Evolutionary conservation across 208 protist genomes (phyloP).

Genomic region (Leishmania aethiopica): DNA sequence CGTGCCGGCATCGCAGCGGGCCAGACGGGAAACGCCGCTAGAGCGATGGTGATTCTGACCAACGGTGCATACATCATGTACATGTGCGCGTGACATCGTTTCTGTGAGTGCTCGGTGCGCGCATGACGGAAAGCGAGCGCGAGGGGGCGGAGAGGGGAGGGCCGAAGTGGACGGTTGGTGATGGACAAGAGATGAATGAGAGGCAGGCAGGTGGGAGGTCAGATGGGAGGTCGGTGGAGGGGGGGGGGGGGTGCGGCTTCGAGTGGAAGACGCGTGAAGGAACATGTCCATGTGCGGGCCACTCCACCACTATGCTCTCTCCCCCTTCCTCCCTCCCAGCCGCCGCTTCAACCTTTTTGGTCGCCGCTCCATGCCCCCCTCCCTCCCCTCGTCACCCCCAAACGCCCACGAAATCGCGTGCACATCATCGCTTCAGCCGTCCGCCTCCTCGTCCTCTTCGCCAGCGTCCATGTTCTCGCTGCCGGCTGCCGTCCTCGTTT

Average conservation of each 20-base stretch:
- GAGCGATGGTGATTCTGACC: background rate
- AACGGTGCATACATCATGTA: background rate
- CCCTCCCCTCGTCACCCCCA: background rate
- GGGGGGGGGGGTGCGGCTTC: no score
- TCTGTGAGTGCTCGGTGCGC: background rate
- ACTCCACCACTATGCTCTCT: background rate
- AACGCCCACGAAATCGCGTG: background rate
- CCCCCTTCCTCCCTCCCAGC: background rate
- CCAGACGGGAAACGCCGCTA: background rate
- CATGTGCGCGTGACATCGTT: background rate
- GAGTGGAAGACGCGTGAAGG: background rate
- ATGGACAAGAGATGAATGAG: background rate
- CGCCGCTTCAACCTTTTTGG: background rate
- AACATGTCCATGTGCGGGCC: background rate
- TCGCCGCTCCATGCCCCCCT: background rate
- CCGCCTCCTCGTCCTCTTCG: conserved; percentile 9
- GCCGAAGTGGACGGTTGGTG: background rate
- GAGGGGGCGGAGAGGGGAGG: background rate
- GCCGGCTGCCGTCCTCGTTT: conserved; percentile 19
- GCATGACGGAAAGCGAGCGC: background rate
- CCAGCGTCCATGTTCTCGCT: conserved; percentile 5
- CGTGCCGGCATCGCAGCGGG: background rate
- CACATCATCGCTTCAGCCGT: background rate
- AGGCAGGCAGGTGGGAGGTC: background rate
- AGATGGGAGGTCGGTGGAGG: background rate